phyloP scores from a whole-genome alignment of 805 yeast genomes.

The Monosporozyma aquatica region DNA sequence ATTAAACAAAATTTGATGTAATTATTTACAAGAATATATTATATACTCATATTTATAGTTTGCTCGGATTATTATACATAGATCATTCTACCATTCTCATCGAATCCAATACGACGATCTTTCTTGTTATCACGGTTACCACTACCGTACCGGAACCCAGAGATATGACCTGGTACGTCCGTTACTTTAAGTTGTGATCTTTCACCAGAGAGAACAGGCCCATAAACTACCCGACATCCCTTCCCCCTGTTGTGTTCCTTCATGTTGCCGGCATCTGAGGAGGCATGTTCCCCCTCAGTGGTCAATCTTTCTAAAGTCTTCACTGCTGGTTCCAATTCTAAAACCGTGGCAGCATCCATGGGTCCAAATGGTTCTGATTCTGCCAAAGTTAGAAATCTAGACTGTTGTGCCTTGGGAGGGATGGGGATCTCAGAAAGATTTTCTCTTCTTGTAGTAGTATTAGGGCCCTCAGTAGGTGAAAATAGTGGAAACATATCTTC shows the following conservation, averaged over 20 bases:
- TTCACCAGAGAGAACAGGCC: slow-evolving; percentile 42
- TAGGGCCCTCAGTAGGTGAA: slow-evolving; percentile 36
- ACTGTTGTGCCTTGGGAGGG: slow-evolving; percentile 70
- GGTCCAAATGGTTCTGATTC: slow-evolving; percentile 96
- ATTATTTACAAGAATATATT: slow-evolving; percentile 1
- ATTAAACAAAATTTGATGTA: too few relatives aligned
- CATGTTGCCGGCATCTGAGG: too few relatives aligned
- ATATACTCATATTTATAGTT: neutral
- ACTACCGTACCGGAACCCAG: slow-evolving; percentile 89
- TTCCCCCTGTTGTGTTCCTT: neutral
- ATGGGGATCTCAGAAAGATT: slow-evolving; percentile 91
- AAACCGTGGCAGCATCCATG: slow-evolving; percentile 80
- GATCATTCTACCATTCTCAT: slow-evolving; percentile 52
- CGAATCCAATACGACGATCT: slow-evolving; percentile 66
- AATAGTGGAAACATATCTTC: slow-evolving; percentile 76
- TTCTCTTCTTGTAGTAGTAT: too few relatives aligned
- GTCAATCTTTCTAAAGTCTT: slow-evolving; percentile 63
- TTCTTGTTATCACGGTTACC: slow-evolving; percentile 80
- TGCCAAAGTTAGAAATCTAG: slow-evolving; percentile 79
- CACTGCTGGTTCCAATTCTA: slow-evolving; percentile 82
- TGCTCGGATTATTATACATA: slow-evolving; percentile 14
- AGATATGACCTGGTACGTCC: slow-evolving; percentile 68
- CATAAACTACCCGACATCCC: neutral
- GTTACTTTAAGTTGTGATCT: slow-evolving; percentile 65
- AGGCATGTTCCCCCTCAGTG: slow-evolving; percentile 43